These are phyloP conservation scores for Excoecaria cochinchinensis DNA, from an alignment of 345 rosid species.

Conservation along the genomic window DNA sequence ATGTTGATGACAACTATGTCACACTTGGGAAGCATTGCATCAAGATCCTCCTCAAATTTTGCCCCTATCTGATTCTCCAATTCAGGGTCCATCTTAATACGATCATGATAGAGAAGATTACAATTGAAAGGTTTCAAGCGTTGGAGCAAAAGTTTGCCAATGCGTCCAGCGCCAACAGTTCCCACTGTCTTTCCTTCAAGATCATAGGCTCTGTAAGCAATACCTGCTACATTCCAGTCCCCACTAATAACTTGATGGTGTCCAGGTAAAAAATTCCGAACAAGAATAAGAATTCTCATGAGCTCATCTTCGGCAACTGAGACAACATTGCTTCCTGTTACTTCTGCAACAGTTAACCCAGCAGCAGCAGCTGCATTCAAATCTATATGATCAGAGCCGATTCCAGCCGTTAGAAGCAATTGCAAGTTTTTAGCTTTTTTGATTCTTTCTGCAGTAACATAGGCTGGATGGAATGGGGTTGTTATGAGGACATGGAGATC, in stretches of 20 bases:
- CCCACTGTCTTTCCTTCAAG: constrained; percentile 95
- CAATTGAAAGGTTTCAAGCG: constrained; percentile 89
- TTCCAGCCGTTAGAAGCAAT: constrained; percentile 91
- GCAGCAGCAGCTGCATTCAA: constrained; percentile 84
- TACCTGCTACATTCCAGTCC: constrained; percentile 92
- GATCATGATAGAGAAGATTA: constrained; percentile 79
- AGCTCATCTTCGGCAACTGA: constrained; percentile 97
- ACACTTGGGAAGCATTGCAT: constrained; percentile 80
- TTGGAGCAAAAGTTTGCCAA: constrained; percentile 84
- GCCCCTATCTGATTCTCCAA: constrained; percentile 73
- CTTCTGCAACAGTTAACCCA: constrained; percentile 89
- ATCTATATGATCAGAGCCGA: constrained; percentile 93
- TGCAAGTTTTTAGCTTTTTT: constrained; percentile 84
- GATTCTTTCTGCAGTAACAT: constrained; percentile 84
- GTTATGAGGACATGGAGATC: constrained; percentile 83
- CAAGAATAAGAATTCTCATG: constrained; percentile 87
- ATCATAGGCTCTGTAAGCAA: constrained; percentile 86
- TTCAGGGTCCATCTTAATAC: constrained; percentile 70
- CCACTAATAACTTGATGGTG: constrained; percentile 73
- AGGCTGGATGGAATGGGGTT: constrained; percentile 95
- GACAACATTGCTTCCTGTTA: constrained; percentile 89
- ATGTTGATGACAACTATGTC: constrained; percentile 80
- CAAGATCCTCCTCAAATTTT: constrained; percentile 72
- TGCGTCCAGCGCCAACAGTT: constrained; percentile 87
- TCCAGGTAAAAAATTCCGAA: constrained; percentile 89